Conservation (phyloP, 768 basidiomycete species). For the Calocybe gangraenosa region DNA sequence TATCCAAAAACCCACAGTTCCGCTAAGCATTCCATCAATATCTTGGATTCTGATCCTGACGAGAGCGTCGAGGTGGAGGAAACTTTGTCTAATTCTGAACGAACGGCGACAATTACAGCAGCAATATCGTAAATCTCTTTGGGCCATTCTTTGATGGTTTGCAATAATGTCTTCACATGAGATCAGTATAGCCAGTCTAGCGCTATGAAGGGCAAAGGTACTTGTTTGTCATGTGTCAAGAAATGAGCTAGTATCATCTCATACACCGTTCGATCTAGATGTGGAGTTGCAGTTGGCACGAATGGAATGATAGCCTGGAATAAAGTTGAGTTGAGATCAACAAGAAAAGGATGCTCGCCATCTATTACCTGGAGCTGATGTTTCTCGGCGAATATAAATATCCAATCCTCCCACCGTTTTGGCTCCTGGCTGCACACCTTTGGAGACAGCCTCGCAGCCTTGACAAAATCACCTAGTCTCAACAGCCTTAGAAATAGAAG, state of each 20-base stretch:
- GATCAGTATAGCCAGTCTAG: slow-evolving; percentile 5
- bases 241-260: slow-evolving; percentile 93
- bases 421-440: slow-evolving; percentile 80
- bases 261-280: slow-evolving; percentile 81
- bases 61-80: slow-evolving; percentile 45
- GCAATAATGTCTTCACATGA: slow-evolving; percentile 56
- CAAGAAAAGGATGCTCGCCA: not conserved
- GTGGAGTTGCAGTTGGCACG: slow-evolving; percentile 80
- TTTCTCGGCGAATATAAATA: slow-evolving; percentile 84
- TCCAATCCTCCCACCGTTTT: slow-evolving; percentile 94
- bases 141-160: slow-evolving; percentile 87
- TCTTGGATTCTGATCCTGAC: slow-evolving; percentile 41
- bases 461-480: slow-evolving; percentile 48
- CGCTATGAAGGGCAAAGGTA: slow-evolving; percentile 24
- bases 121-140: slow-evolving; percentile 83
- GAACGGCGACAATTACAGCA: slow-evolving; percentile 86
- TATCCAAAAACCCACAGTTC: slow-evolving; percentile 61
- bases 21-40: slow-evolving; percentile 92
- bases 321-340: slow-evolving; percentile 1
- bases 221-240: slow-evolving; percentile 71
- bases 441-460: slow-evolving; percentile 79
- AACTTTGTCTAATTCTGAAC: slow-evolving; percentile 69
- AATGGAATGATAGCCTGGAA: slow-evolving; percentile 80
- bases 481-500: not conserved
- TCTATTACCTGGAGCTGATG: slow-evolving; percentile 71